Conservation (phyloP, 2,329 filamentous ascomycete species). For the Xylariaceae sp. region DNA sequence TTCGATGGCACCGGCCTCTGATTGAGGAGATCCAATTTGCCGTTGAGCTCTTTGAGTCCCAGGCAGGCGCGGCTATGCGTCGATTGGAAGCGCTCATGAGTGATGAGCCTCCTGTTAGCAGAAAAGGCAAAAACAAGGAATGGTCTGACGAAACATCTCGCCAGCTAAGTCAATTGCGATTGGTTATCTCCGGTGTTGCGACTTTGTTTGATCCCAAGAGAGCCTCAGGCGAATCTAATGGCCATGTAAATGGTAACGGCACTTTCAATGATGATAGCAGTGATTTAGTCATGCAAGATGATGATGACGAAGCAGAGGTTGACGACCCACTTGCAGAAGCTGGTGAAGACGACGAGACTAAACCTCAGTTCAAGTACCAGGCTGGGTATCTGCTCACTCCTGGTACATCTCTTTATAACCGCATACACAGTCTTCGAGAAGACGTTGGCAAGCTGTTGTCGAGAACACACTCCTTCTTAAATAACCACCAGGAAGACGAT, state of each 20-base stretch:
- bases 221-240: conserved; percentile 60
- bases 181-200: conserved; percentile 90
- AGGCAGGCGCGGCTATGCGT: conserved; percentile 76
- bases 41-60: conserved; percentile 83
- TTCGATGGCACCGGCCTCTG: conserved; percentile 89
- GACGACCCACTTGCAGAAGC: conserved; percentile 65
- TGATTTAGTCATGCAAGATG: conserved; percentile 60
- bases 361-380: conserved; percentile 86
- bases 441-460: conserved; percentile 81
- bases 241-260: conserved; percentile 48
- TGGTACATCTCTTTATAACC: conserved; percentile 68
- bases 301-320: conserved; percentile 57
- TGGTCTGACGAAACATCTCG: conserved; percentile 97
- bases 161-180: conserved; percentile 82
- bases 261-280: conserved; percentile 34
- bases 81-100: conserved; percentile 81
- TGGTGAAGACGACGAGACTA: conserved; percentile 79
- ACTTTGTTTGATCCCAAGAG: conserved; percentile 84
- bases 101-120: conserved; percentile 79
- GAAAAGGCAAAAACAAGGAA: conserved; percentile 95
- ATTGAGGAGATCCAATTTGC: conserved; percentile 85
- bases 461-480: conserved; percentile 82
- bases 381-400: conserved; percentile 80
- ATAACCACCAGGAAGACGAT: conserved; percentile 87
- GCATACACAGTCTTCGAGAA: conserved; percentile 81